These are phyloP conservation scores for Sorghum bicolor DNA, from an alignment of 176 grass and related monocot species.

Conservation along the genomic window DNA sequence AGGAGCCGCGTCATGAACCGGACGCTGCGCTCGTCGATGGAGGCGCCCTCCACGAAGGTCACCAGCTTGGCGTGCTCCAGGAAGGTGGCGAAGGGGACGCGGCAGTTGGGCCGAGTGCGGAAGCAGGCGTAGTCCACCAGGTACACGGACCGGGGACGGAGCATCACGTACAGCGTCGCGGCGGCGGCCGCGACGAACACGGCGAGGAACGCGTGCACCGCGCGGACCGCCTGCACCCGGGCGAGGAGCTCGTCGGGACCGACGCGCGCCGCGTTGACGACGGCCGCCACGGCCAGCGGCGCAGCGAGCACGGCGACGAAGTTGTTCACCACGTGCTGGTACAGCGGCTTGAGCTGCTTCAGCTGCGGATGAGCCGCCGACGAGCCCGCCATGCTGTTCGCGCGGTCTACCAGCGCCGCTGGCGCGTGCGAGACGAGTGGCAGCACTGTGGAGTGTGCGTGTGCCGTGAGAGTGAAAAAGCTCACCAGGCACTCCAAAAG, in stretches of 20 bases:
- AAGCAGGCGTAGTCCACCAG: slow-evolving; percentile 74
- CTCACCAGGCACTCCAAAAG: no score
- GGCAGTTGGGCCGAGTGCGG: slow-evolving; percentile 42
- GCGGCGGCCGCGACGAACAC: slow-evolving; percentile 40
- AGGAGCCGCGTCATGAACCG: slow-evolving; percentile 63
- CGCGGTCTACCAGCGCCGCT: neutral
- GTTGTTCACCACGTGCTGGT: slow-evolving; percentile 61
- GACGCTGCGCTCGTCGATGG: slow-evolving; percentile 51
- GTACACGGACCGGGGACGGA: slow-evolving; percentile 56
- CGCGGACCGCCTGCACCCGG: neutral
- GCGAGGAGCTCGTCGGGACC: slow-evolving; percentile 41
- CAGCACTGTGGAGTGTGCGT: neutral
- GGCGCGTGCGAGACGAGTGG: neutral
- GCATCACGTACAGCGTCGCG: slow-evolving; percentile 41
- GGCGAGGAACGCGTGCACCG: slow-evolving; percentile 26
- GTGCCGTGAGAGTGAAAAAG: no score
- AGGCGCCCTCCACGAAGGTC: slow-evolving; percentile 38
- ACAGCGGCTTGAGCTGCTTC: slow-evolving; percentile 38
- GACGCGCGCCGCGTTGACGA: slow-evolving; percentile 1
- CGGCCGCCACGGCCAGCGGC: slow-evolving; percentile 35
- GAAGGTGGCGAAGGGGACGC: slow-evolving; percentile 68
- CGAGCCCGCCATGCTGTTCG: slow-evolving; percentile 25
- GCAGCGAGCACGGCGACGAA: slow-evolving; percentile 42
- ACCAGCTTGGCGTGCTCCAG: slow-evolving; percentile 65
- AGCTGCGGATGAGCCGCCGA: slow-evolving; percentile 2